Evolutionary conservation across 805 yeast species (phyloP), one percentile per base, ranked within the genome.

Genomic region (Candida adriatica): DNA sequence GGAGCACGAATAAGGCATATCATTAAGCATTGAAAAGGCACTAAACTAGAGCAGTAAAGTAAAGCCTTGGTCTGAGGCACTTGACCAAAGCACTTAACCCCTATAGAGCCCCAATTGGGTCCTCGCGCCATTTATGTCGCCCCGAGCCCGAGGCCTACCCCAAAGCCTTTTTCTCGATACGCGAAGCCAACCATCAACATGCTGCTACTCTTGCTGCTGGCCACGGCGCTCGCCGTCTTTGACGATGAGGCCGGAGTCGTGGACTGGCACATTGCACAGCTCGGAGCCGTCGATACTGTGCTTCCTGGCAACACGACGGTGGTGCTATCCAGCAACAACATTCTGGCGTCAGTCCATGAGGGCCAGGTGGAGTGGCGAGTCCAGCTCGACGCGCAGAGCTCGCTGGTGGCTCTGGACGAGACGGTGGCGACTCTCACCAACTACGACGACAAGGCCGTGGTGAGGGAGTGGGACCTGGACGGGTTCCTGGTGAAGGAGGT

Each of bases 241-340:
- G 54, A 63, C 16, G 79, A 74, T 32, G 78, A 74, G 38, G 75
- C 78, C 0, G 72, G 67, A 46, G 53, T 53, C 13, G 58, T 59
- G 20, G 84, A 77, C 43, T 75, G 79, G 79, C 66, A 72, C 27
- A 49, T 62, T 7, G 59, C 58, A 18, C 65, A 62, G 30, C 51
- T 70, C 18, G 79, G 79, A 1, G 42, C 48, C 6, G 56, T 67
- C 27, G 33, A 43, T 13, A 24, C 25, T 2, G 40, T 45, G 13
- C 27, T 49, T 2, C 16, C 20, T 16, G 36, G 8, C 6, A 37
- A 31, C 10, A 14, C 38, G 10, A 26, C 57, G 14, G 37, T 56
- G 13, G 35, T 61, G 6, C 26, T 62, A 4, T 51, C 63, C 3
- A 42, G 48, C 2, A 35, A 42, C 16, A 31, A 42, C 7, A 45